These are phyloP conservation scores for Umbelopsis sp. DNA, from an alignment of 371 early-diverging fungal genomes.

Conservation along the genomic window DNA sequence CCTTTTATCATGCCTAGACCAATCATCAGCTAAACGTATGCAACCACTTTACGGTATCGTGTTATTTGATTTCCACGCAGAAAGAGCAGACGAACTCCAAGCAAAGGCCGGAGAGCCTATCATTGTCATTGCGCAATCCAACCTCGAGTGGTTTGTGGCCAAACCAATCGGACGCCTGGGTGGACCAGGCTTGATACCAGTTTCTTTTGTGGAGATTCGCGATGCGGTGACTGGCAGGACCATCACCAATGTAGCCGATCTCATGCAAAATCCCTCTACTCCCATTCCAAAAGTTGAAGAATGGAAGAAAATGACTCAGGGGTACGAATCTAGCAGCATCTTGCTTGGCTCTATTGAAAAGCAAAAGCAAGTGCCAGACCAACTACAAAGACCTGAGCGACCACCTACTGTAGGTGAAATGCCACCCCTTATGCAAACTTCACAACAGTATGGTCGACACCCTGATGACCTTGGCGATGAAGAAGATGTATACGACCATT, in stretches of 20 bases:
- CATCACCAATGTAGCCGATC: conserved; percentile 56
- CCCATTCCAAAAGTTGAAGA: conserved; percentile 71
- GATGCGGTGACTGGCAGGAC: conserved; percentile 67
- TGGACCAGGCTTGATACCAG: conserved; percentile 80
- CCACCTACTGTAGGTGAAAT: conserved; percentile 20
- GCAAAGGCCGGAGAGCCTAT: conserved; percentile 75
- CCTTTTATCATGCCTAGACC: background rate
- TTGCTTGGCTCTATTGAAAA: conserved; percentile 46
- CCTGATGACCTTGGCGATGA: conserved; percentile 16
- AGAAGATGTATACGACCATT: conserved; percentile 24
- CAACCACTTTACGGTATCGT: conserved; percentile 73
- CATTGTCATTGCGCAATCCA: conserved; percentile 79
- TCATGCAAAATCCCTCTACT: conserved; percentile 51
- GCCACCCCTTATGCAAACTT: conserved; percentile 6
- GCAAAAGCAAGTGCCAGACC: conserved; percentile 28
- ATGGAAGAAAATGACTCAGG: conserved; percentile 73
- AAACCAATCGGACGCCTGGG: conserved; percentile 70
- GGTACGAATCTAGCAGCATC: conserved; percentile 63
- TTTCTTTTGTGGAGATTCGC: conserved; percentile 75
- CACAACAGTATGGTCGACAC: conserved; percentile 16
- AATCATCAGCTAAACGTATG: conserved; percentile 20
- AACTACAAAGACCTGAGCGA: conserved; percentile 27
- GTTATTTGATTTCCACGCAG: conserved; percentile 78
- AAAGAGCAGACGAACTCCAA: conserved; percentile 77
- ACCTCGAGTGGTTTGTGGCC: conserved; percentile 83